Base-by-base conservation (phyloP, 352 stramenopile genomes). In the Globisporangium heterothallicum region DNA sequence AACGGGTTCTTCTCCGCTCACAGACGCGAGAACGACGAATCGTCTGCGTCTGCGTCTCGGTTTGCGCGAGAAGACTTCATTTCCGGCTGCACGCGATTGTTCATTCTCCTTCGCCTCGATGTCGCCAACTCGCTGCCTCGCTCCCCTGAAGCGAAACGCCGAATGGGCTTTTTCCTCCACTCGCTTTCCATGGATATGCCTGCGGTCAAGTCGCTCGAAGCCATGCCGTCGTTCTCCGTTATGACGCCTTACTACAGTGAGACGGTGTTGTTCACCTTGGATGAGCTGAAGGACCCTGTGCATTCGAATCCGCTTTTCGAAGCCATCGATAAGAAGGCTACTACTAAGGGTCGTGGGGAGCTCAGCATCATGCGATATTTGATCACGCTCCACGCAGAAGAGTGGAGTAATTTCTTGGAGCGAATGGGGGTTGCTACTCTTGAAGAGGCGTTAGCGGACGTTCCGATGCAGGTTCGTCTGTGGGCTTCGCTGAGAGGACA, bases 221-320 rank as follows among this genome's bases (percentile, higher is more conserved):
- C 81, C 0, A 92, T 94, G 81, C 82, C 79, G 8, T 95, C 84
- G 5, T 95, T 95, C 53, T 93, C 80, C 0, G 84, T 95, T 4
- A 87, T 95, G 68, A 95, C 84, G 10, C 84, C 84, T 25, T 95
- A 93, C 57, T 95, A 95, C 61, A 89, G 72, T 16, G 84, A 95
- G 51, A 90, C 83, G 1, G 84, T 95, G 13, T 49, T 95, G 22
- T 95, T 92, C 40, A 91, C 80, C 25, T 50, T 95, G 18, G 81
- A 93, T n/a, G 84, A 95, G 35, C 55, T 95, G 7, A 94, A 90
- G 55, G 74, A 90, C 34, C 83, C 78, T 0, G 83, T 94, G 14
- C 70, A 90, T 53, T 72, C 78, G 32, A 92, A 94, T 48, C 68
- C 78, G n/a, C 59, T 94, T 7, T 94, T 94, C 52, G 64, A 78